These are phyloP conservation scores for Trichosporon asahii DNA, from an alignment of 1,284 basidiomycete genomes.

Conservation along the genomic window DNA sequence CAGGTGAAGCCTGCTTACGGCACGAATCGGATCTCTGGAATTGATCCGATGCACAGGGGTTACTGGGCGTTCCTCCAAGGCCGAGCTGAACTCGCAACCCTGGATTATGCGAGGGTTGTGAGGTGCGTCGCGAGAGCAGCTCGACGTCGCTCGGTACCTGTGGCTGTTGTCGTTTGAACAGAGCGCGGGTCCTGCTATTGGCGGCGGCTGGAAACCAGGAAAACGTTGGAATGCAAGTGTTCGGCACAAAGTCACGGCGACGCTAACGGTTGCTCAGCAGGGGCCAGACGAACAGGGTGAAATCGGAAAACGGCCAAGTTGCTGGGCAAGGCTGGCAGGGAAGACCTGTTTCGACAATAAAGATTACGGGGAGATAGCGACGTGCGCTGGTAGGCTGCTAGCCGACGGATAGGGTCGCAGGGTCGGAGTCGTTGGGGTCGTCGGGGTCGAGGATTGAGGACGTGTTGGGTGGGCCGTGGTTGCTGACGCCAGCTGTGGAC, in stretches of 20 bases:
- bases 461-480: background rate
- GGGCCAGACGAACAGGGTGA: background rate
- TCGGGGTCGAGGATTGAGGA: background rate
- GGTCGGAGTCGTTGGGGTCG: background rate
- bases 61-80: background rate
- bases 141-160: background rate
- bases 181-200: background rate
- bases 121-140: background rate
- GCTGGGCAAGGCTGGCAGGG: background rate
- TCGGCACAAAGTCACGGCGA: background rate
- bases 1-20: background rate
- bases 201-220: background rate
- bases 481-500: background rate
- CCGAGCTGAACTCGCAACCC: background rate
- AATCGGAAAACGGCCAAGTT: background rate
- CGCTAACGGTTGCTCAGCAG: background rate
- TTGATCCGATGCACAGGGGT: slow-evolving; percentile 2
- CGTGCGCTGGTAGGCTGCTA: background rate
- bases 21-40: slow-evolving; percentile 10
- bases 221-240: background rate
- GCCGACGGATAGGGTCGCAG: background rate
- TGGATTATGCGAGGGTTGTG: background rate
- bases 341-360: background rate
- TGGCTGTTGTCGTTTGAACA: background rate
- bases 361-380: slow-evolving; percentile 5